Base-by-base conservation (phyloP, 805 yeast species). In the Candida taoyuanica region DNA sequence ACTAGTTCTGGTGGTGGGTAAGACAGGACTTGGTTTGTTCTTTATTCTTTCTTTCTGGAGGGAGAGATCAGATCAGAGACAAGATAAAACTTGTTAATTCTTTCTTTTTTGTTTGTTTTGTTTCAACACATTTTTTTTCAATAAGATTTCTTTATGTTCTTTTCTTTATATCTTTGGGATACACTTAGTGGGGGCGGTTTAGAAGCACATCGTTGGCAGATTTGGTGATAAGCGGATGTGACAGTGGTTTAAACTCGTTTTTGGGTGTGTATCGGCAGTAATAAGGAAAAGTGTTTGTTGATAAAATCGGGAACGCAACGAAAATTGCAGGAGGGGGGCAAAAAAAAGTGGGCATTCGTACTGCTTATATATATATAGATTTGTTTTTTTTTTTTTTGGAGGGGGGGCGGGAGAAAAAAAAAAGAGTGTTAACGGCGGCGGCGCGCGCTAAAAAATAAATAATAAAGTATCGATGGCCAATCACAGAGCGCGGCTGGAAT, bases 141-240 rank as follows among this genome's bases (percentile, higher is more conserved):
- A 21, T 21, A 21, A 29, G 38, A 35, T 32, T 15, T 24, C 29
- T 33, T 33, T 20, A 33, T 35, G 40, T 41, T 17, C 17, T 32
- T 39, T 35, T 29, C 13, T 29, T n/a, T 18, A 5, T 2, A 12
- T 24, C 17, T 37, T 37, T 31, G n/a, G 24, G 31, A 15, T 17
- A 34, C 34, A 37, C 32, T 15, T 7, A 14, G 15, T 36, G 44
- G 49, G 52, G 46, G 24, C 26, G 37, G 44, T 48, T 53, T 53
- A 52, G 44, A 44, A 50, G 42, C 58, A 53, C 58, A 53, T 53
- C 36, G 44, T 48, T 41, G 41, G 26, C 30, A 14, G 21, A 21
- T 9, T 7, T 29, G n/a, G 28, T 28, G 28, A n/a, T 27, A 23
- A 20, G 36, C 30, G 34, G 23, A 11, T 19, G 21, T 31, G n/a